These are phyloP conservation scores for Suillus plorans DNA, from an alignment of 768 basidiomycete species.

Conservation along the genomic window DNA sequence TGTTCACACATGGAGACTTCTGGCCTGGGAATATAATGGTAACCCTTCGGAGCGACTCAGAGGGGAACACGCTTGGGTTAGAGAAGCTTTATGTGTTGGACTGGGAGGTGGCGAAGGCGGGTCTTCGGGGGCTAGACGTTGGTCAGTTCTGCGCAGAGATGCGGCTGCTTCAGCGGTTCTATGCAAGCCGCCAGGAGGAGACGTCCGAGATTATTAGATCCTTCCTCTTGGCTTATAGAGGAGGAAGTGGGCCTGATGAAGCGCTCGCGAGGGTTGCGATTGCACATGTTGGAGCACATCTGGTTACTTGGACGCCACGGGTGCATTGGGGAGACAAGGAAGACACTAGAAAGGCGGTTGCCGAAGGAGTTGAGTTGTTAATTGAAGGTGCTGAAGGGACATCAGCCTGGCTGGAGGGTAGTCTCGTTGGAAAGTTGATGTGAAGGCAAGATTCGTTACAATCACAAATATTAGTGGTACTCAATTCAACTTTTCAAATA, in stretches of 20 bases:
- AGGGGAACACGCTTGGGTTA: conserved; percentile 28
- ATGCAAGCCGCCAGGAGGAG: conserved; percentile 38
- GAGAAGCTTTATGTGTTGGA: conserved; percentile 53
- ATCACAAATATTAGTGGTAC: no score
- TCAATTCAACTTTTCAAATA: no score
- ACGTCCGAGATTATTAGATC: conserved; percentile 37
- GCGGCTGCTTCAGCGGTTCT: conserved; percentile 47
- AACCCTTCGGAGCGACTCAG: conserved; percentile 28
- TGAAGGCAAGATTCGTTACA: background rate
- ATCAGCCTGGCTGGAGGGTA: conserved; percentile 24
- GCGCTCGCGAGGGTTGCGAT: conserved; percentile 36
- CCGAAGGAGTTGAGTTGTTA: conserved; percentile 48
- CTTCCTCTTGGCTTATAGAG: conserved; percentile 48
- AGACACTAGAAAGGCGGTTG: conserved; percentile 46
- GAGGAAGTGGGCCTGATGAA: conserved; percentile 20
- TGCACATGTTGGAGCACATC: conserved; percentile 55
- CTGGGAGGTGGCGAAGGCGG: conserved; percentile 64
- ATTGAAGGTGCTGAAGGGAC: conserved; percentile 32
- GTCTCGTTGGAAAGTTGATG: conserved; percentile 28
- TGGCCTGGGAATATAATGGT: conserved; percentile 72
- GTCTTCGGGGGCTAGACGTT: conserved; percentile 57
- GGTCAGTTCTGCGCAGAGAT: conserved; percentile 68
- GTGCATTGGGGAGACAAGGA: conserved; percentile 50
- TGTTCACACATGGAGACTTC: conserved; percentile 55
- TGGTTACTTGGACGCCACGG: conserved; percentile 50